Base-by-base conservation (phyloP, 169 alveolate genomes). In the Plasmodium adleri region DNA sequence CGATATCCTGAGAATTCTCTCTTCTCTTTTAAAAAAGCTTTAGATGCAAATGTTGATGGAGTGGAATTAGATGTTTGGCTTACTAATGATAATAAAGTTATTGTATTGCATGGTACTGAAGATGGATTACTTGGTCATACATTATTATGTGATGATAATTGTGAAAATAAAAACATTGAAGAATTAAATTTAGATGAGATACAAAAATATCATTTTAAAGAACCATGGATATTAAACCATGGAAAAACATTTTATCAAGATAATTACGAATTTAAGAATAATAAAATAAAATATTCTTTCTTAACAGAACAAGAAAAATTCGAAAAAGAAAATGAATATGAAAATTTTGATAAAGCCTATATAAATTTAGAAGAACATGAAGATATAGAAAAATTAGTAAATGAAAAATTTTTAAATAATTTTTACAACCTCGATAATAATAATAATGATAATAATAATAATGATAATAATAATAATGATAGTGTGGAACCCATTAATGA, bases 41-140 rank as follows among this genome's bases (percentile, higher is more conserved):
- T 63, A 20, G 89, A 91, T 24, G 13, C 60, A 0, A 91, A 92
- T 12, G 90, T 88, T 13, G 93, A 94, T 20, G 96, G 96, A 10
- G 28, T 94, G 9, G 96, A 94, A 72, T 67, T 94, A 12, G 96
- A 94, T 54, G 94, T 92, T 0, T 94, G 93, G 86, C 83, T 94
- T 8, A 86, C 96, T 4, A 86, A 90, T 24, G 88, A 87, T 17
- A 83, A 88, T 54, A 91, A 94, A 74, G 60, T 94, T 8, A 75
- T 92, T 13, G 95, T 94, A 13, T 62, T 93, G n/a, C 96, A 94
- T 74, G 95, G 96, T 2, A 68, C 91, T 22, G 74, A 83, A 9
- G 91, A 83, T 70, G 85, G 85, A 12, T 17, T 43, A 22, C 47
- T 83, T 0, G 83, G 85, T 22, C 43, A 83, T 32, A 83, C 91